Percentiles rank a stretch among this genome's conserved stretches.
These are phyloP conservation scores for Xanthoconium stramineum DNA, from an alignment of 768 basidiomycete species.

Conservation along the genomic window DNA sequence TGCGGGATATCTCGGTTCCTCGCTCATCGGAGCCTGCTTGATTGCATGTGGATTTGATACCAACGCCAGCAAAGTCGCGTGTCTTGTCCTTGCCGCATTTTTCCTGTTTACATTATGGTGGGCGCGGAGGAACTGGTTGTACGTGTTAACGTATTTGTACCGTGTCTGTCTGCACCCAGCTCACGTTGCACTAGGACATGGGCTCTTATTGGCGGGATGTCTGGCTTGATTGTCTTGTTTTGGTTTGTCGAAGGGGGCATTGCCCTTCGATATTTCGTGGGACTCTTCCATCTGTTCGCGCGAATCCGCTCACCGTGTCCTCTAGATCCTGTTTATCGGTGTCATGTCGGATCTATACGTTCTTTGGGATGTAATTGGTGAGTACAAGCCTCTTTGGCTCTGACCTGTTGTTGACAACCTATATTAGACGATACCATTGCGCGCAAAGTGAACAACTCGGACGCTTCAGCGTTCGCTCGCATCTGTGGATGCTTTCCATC, in stretches of 20 bases:
- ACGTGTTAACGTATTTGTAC: constrained; percentile 23
- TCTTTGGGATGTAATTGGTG: constrained; percentile 85
- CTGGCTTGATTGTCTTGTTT: constrained; percentile 73
- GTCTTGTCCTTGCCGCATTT: constrained; percentile 75
- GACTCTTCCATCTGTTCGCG: constrained; percentile 13
- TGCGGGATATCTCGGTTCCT: constrained; percentile 83
- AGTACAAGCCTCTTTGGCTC: constrained; percentile 14
- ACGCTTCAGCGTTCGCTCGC: constrained; percentile 80
- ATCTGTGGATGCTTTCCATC: constrained; percentile 86
- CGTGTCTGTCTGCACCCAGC: not conserved
- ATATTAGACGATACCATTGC: constrained; percentile 74
- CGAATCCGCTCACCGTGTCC: not conserved
- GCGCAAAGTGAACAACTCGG: constrained; percentile 81
- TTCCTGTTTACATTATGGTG: constrained; percentile 89
- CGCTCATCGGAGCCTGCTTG: constrained; percentile 80
- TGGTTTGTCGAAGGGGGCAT: constrained; percentile 79
- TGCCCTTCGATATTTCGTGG: constrained; percentile 74
- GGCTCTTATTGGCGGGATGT: constrained; percentile 75
- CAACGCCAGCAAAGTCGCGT: constrained; percentile 83
- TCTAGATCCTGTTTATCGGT: constrained; percentile 75
- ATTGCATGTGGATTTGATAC: constrained; percentile 90
- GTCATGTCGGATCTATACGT: constrained; percentile 87
- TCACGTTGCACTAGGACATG: constrained; percentile 53
- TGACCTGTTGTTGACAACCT: not conserved
- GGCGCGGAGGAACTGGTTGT: constrained; percentile 76